Conservation (phyloP, 2,329 filamentous ascomycete species). For the Fusarium sororula region DNA sequence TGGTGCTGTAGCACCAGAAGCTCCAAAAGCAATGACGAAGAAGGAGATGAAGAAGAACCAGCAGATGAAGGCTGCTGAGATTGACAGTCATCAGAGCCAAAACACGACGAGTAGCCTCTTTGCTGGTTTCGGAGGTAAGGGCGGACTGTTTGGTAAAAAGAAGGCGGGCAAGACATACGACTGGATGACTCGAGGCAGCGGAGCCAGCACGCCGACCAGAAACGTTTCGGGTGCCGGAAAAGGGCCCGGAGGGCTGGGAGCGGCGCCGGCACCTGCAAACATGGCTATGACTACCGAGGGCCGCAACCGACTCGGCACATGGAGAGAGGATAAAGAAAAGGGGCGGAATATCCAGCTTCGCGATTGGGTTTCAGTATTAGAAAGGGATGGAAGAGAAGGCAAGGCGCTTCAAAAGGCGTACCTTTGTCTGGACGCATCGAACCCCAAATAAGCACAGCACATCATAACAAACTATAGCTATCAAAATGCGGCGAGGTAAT, state of each 20-base stretch:
- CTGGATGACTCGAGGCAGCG: slow-evolving; percentile 74
- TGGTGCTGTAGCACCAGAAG: slow-evolving; percentile 69
- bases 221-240: slow-evolving; percentile 47
- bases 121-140: slow-evolving; percentile 69
- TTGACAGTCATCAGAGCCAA: slow-evolving; percentile 80
- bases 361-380: slow-evolving; percentile 82
- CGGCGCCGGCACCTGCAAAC: slow-evolving; percentile 44
- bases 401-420: slow-evolving; percentile 70
- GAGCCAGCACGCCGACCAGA: slow-evolving; percentile 61
- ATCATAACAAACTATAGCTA: not conserved
- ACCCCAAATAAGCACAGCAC: slow-evolving; percentile 48
- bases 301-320: slow-evolving; percentile 73
- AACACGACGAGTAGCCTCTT: slow-evolving; percentile 85
- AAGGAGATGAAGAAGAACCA: slow-evolving; percentile 83
- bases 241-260: slow-evolving; percentile 44
- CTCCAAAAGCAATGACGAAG: slow-evolving; percentile 79
- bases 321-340: slow-evolving; percentile 80
- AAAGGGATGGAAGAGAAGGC: slow-evolving; percentile 77
- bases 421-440: slow-evolving; percentile 59
- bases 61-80: slow-evolving; percentile 80
- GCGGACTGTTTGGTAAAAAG: slow-evolving; percentile 65
- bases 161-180: slow-evolving; percentile 74
- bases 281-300: slow-evolving; percentile 64
- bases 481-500: slow-evolving; percentile 30
- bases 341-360: slow-evolving; percentile 84